Evolutionary conservation across 495 filamentous ascomycete species (phyloP), one percentile per base, ranked within the genome.

Genomic region (Penicillium pulvis): DNA sequence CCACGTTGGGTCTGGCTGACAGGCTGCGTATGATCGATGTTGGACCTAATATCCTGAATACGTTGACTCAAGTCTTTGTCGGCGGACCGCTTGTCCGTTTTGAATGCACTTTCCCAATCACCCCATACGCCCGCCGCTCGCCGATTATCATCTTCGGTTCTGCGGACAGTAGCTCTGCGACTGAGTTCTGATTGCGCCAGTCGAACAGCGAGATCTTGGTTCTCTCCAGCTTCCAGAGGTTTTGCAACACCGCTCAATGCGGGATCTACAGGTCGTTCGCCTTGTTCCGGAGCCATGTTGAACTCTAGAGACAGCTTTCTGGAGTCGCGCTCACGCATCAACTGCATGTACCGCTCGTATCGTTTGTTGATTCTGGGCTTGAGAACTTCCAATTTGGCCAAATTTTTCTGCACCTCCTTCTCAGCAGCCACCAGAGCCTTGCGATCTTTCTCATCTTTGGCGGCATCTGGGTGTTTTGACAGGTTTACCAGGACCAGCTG

Each of bases 171-270:
- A 54, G 87, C 86, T 59, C 92, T 79, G 49, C 91, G 83, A 48
- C 72, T 79, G 45, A 93, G 84, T 71, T 96, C 91, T 19, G 81
- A 85, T 53, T 86, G 83, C 1, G 91, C 91, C 36, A 96, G 63
- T 59, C 87, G 81, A 6, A 95, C 88, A 9, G 92, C 92, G 39
- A 97, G 79, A 33, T 92, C 86, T 55, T 83, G 81, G 57, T 95
- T 80, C 51, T 90, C 83, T 11, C 76, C 81, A 4, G 88, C 90
- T 66, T 90, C 87, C 20, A 97, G 72, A 6, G 85, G 72, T 53
- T 81, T 67, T 8, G 69, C 72, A 31, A 77, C 72, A 20, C 70
- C 72, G 41, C 69, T 69, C 41, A 82, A 56, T 4, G 71, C 75
- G 6, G 74, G 75, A 49, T 81, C 77, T 9, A 68, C 56, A n/a